These are phyloP conservation scores for Kodamaea neixiangensis DNA, from an alignment of 805 yeast species.

Conservation along the genomic window DNA sequence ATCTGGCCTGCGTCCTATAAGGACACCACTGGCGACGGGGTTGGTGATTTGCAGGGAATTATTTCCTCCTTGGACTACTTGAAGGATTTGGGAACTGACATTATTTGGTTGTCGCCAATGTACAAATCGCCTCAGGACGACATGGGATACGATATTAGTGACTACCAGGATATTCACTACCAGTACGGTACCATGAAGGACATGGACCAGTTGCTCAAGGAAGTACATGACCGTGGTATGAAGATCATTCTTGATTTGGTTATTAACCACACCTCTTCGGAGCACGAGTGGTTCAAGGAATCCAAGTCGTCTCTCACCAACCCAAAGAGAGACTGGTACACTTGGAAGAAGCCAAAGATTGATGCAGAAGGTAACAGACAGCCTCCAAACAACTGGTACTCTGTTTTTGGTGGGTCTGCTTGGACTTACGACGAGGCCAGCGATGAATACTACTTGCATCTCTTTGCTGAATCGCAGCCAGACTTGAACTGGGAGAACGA, in stretches of 20 bases:
- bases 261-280: conserved; percentile 56
- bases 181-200: conserved; percentile 56
- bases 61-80: conserved; percentile 52
- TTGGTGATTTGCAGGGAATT: conserved; percentile 61
- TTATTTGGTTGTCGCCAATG: conserved; percentile 61
- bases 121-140: conserved; percentile 60
- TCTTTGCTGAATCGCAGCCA: conserved; percentile 57
- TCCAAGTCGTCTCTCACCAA: conserved; percentile 50
- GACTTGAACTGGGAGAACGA: conserved; percentile 63
- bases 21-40: conserved; percentile 59
- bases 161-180: conserved; percentile 54
- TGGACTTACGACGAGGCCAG: conserved; percentile 58
- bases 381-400: conserved; percentile 60
- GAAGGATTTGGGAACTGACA: conserved; percentile 50
- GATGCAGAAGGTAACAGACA: conserved; percentile 49
- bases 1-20: conserved; percentile 62
- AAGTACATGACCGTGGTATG: conserved; percentile 49
- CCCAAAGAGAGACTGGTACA: conserved; percentile 62
- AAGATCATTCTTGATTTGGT: conserved; percentile 56
- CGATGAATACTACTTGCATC: conserved; percentile 54
- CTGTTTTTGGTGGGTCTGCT: conserved; percentile 54
- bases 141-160: conserved; percentile 62
- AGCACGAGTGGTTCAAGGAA: conserved; percentile 60
- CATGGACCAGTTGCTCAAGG: conserved; percentile 50
- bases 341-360: conserved; percentile 53